Evolutionary conservation across 176 grass and related monocot genomes (phyloP).

Genomic region (Cenchrus purpureus): DNA sequence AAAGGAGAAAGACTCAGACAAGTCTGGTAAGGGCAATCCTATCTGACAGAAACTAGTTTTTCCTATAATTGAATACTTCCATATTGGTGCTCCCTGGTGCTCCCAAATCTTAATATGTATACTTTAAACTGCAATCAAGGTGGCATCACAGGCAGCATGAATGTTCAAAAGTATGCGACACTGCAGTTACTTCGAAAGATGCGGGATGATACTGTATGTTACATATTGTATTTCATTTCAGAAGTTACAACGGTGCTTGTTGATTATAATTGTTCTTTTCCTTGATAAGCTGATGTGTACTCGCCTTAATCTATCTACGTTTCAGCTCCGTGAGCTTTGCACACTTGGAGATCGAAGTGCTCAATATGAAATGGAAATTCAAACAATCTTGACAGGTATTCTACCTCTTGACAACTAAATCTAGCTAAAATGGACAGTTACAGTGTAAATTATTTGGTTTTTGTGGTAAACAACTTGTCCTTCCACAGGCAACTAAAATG

Average conservation of each 20-base stretch:
- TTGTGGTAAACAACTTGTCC: not conserved
- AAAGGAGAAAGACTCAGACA: not conserved
- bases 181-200: slow-evolving; percentile 19
- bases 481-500: not conserved
- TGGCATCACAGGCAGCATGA: not conserved
- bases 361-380: slow-evolving; percentile 52
- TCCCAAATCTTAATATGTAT: not conserved
- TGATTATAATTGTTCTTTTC: not conserved
- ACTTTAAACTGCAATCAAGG: not conserved
- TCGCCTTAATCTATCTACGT: not conserved
- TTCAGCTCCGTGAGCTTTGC: slow-evolving; percentile 33
- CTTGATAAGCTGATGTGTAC: not conserved
- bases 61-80: not conserved
- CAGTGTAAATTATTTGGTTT: not conserved
- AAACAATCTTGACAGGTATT: slow-evolving; percentile 46
- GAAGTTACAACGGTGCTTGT: not conserved
- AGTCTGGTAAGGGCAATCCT: not conserved
- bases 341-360: slow-evolving; percentile 45
- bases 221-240: slow-evolving; percentile 6
- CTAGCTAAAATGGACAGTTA: not conserved
- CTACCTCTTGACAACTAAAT: not conserved
- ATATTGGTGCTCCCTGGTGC: not conserved
- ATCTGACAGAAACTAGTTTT: not conserved
- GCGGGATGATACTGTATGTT: slow-evolving; percentile 27
- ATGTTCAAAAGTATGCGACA: slow-evolving; percentile 11